Conservation (phyloP, 306 rosid genomes). For the Cercis canadensis region DNA sequence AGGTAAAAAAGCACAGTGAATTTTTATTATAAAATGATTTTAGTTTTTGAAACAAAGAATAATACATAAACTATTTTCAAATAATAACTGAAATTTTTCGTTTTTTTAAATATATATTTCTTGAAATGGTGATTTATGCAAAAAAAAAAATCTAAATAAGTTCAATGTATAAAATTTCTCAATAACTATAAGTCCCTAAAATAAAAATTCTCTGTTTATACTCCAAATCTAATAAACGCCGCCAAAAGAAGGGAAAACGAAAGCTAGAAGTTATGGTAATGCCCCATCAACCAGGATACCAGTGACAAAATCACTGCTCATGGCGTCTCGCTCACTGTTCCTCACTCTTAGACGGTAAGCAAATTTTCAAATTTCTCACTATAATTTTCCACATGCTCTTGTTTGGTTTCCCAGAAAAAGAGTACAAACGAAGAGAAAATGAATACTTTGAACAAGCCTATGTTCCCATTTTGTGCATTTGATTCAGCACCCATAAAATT, state of each 20-base stretch:
- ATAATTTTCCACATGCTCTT: background rate
- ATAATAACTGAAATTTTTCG: no score
- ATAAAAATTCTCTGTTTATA: no score
- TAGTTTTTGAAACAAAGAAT: no score
- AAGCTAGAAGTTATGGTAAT: background rate
- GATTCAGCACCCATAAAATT: background rate
- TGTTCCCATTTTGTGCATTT: background rate
- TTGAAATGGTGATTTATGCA: no score
- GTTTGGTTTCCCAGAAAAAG: slow-evolving; percentile 29
- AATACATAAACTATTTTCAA: no score
- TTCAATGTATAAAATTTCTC: no score
- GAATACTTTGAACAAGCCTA: background rate
- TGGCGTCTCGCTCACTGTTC: slow-evolving; percentile 56
- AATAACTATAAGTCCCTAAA: no score
- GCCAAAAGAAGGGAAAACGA: background rate
- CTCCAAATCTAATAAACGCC: background rate
- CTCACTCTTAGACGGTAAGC: slow-evolving; percentile 53
- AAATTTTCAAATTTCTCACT: background rate
- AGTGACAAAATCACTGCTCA: slow-evolving; percentile 30
- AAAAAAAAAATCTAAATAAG: no score
- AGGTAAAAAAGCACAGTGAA: no score
- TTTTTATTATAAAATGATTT: no score
- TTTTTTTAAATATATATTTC: no score
- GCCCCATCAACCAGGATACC: background rate
- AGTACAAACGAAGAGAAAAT: background rate